Conservation (phyloP, 345 rosid genomes). For the Mangifera indica region DNA sequence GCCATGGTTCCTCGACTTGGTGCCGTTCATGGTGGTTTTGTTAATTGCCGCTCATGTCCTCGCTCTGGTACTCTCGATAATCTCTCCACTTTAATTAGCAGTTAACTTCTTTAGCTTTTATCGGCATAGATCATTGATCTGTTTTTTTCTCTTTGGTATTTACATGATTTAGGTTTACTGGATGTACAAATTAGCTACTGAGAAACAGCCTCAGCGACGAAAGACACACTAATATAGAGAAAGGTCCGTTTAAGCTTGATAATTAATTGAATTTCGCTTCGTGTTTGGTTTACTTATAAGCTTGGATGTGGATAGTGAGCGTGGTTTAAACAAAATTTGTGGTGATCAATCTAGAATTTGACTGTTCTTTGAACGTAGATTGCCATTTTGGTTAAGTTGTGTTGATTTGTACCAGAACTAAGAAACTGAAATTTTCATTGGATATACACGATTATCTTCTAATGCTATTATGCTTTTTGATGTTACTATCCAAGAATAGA, state of each 20-base stretch:
- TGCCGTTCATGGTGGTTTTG: slow-evolving; percentile 55
- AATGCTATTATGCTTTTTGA: too few relatives aligned
- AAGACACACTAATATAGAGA: slow-evolving; percentile 47
- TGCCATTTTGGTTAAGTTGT: neutral
- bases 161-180: slow-evolving; percentile 56
- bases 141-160: slow-evolving; percentile 2
- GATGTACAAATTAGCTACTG: slow-evolving; percentile 78
- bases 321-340: neutral
- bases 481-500: neutral
- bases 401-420: neutral
- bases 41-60: slow-evolving; percentile 80
- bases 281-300: neutral
- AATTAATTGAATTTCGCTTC: neutral
- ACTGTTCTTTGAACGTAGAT: neutral
- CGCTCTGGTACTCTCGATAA: slow-evolving; percentile 51
- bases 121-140: neutral
- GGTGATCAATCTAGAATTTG: neutral
- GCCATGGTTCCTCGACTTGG: slow-evolving; percentile 74
- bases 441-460: too few relatives aligned
- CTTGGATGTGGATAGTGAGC: neutral
- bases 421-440: neutral
- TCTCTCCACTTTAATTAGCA: neutral
- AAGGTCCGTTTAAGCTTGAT: slow-evolving; percentile 8
- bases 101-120: neutral
- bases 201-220: slow-evolving; percentile 69